Conservation (phyloP, 768 basidiomycete genomes). For the Coprinopsis marcescibilis region DNA sequence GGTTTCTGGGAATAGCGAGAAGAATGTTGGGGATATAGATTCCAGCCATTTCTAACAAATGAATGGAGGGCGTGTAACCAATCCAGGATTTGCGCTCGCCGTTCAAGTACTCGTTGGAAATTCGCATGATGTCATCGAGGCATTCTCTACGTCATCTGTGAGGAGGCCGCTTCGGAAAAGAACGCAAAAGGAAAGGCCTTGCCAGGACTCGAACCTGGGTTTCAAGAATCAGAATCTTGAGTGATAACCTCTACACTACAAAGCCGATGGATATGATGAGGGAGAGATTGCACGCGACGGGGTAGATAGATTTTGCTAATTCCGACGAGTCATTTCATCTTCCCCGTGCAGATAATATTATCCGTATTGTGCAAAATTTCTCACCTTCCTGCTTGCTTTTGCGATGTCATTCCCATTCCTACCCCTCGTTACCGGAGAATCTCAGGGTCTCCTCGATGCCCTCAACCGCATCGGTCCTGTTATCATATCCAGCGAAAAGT, state of each 20-base stretch:
- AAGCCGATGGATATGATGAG: conserved; percentile 10
- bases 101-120: too few species aligned
- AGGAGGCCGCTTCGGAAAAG: not conserved
- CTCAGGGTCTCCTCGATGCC: conserved; percentile 47
- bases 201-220: conserved; percentile 34
- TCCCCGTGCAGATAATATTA: not conserved
- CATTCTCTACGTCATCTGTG: conserved; percentile 14
- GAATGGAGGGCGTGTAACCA: conserved; percentile 13
- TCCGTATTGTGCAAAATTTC: conserved; percentile 1
- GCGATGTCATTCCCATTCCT: conserved; percentile 46
- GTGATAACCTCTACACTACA: conserved; percentile 35
- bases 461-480: conserved; percentile 76
- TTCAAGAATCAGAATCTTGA: conserved; percentile 34
- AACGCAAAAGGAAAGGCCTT: conserved; percentile 22
- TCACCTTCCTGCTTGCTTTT: not conserved
- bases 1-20: conserved; percentile 49
- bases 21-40: conserved; percentile 43
- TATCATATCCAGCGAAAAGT: conserved; percentile 40
- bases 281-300: not conserved
- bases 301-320: not conserved
- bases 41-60: conserved; percentile 28
- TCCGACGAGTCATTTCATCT: conserved; percentile 11
- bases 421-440: conserved; percentile 49
- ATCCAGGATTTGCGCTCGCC: not conserved
- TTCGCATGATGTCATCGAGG: too few species aligned